Base-by-base conservation (phyloP, 2,329 filamentous ascomycete species). In the Verruconis gallopava region DNA sequence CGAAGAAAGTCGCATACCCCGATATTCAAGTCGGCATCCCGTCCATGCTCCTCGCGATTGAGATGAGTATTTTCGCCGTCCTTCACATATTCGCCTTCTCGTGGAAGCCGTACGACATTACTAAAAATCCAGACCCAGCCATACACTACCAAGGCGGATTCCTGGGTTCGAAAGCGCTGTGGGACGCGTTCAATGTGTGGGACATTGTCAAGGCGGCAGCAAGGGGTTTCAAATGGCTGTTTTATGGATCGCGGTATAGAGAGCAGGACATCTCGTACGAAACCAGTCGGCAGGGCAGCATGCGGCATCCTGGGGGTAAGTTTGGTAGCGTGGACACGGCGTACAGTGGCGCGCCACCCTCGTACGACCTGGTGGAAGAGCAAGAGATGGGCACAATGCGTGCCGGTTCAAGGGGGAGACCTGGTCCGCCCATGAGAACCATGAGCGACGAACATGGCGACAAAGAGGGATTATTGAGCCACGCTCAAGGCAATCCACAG, bases 21-120 rank as follows among this genome's bases (percentile, higher is more conserved):
- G 85, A 93, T 56, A 69, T 93, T 51, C 82, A 84, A 55, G 76
- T 91, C 36, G 84, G 84, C 40, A 79, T 93, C 20, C 84, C 85
- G 0, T 78, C 78, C 20, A 63, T 89, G 40, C 66, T 93, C 9
- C 73, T 91, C 18, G 88, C 81, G 54, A 66, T 91, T 32, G 85
- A 93, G 60, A 93, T 93, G 85, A 75, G 82, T 5, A 63, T 83
- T 21, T 93, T 93, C 53, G 68, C 81, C 14, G 54, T 86, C 35
- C 61, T 93, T 41, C 85, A 93, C 57, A 62, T 91, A 13, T 93
- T 79, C 68, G 83, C 86, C 2, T 94, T 91, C 55, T 73, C 82
- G 1, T 91, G 79, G 68, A 69, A 70, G 43, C 77, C 77, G 1
- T 94, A 93, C 58, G 65, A 61, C 47, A 47, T 63, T 19, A 40